phyloP scores from a whole-genome alignment of 1,284 basidiomycete species.

The Anthracocystis walkeri region DNA sequence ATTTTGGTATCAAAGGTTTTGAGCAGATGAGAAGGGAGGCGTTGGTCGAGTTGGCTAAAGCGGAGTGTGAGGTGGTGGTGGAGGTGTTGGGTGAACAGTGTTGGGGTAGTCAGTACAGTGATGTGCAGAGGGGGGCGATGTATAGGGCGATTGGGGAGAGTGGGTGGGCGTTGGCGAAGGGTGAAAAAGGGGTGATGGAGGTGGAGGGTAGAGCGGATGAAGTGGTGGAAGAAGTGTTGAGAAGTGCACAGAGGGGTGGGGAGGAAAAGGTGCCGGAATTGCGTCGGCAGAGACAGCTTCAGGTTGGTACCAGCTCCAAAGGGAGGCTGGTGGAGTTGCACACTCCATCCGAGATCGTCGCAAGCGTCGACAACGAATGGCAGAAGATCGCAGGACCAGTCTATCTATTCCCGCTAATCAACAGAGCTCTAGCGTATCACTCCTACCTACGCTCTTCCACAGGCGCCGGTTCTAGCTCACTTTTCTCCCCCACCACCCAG shows the following conservation, averaged over 20 bases:
- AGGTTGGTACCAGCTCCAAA: not conserved
- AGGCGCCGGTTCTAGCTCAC: conserved; percentile 75
- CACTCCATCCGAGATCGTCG: not conserved
- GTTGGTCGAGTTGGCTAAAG: conserved; percentile 82
- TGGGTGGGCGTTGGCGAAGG: conserved; percentile 77
- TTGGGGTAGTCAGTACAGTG: conserved; percentile 90
- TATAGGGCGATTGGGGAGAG: conserved; percentile 86
- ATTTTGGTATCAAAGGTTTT: conserved; percentile 83
- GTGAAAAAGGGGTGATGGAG: not conserved
- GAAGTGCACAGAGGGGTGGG: conserved; percentile 19
- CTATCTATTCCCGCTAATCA: conserved; percentile 82
- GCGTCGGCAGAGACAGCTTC: conserved; percentile 8
- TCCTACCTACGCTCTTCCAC: not conserved
- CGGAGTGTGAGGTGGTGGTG: conserved; percentile 80
- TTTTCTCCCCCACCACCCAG: conserved; percentile 81
- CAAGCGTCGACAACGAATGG: not conserved
- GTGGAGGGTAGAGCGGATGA: conserved; percentile 12
- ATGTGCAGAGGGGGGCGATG: conserved; percentile 83
- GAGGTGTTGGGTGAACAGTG: conserved; percentile 83
- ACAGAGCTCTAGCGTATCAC: conserved; percentile 79
- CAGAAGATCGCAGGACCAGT: conserved; percentile 48
- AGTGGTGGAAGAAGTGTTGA: conserved; percentile 15
- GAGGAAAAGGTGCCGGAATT: conserved; percentile 45
- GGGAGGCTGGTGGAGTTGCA: not conserved
- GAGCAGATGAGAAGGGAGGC: conserved; percentile 81